Evolutionary conservation across 2,329 filamentous ascomycete genomes (phyloP), one percentile per base, ranked within the genome.

Genomic region (Ilyonectria mors-panacis): DNA sequence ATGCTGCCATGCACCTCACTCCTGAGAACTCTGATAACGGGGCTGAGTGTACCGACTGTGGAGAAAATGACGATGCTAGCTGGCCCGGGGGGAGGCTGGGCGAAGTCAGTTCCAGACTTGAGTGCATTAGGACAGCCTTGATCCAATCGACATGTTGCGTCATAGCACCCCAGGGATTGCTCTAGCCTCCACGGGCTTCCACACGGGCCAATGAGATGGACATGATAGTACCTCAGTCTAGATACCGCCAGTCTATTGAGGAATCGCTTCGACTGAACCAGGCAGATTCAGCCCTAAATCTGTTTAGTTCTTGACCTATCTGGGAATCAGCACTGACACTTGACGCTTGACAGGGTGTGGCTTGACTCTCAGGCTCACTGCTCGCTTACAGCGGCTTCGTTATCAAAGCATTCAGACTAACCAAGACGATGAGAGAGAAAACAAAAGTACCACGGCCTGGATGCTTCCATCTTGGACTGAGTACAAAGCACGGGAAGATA

Each of bases 91-190:
- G 33, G 28, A 35, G 50, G 28, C 19, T 33, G 50, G 50, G 28
- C 28, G n/a, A 37, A 35, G 33, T 19, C 33, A 21, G 26, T 4
- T 13, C 9, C 28, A 13, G 17, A 51, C 48, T 21, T 37, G 50
- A 13, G n/a, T 15, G 50, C 30, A 53, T 35, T 28, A 51, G 33
- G 48, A 30, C 4, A 19, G 50, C 4, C 48, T 10, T 53, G 50
- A 53, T 21, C 28, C 48, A 30, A 30, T 21, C 17, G 28, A 21
- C n/a, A 35, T 53, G 28, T 53, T 53, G 50, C 50, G 50, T 53
- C 50, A 53, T 53, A 23, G 30, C 50, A 53, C 28, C 48, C 48
- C 50, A 15, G 10, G 30, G 30, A 35, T 13, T 33, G 10, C 5
- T 35, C 19, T 23, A 35, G 30, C n/a, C 50, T 53, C 30, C 10